These are phyloP conservation scores for Pistacia atlantica DNA, from an alignment of 345 rosid genomes.

Conservation along the genomic window DNA sequence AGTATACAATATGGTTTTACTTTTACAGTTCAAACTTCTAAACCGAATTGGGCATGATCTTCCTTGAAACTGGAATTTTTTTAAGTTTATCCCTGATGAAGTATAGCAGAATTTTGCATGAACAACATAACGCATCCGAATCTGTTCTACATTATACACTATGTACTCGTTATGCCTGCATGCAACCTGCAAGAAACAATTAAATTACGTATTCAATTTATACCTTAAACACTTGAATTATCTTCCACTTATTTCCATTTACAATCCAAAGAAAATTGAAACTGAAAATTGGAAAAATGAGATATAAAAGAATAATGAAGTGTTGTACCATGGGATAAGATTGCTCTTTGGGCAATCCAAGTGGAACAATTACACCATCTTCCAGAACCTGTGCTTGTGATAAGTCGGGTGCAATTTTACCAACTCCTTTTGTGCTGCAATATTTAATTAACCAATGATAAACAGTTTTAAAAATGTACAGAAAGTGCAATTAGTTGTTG, in stretches of 20 bases:
- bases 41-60: neutral
- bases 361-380: slow-evolving; percentile 77
- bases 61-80: neutral
- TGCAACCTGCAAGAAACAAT: slow-evolving; percentile 48
- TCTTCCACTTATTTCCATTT: too few species aligned
- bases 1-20: too few species aligned
- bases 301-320: neutral
- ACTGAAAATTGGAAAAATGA: neutral
- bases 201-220: too few species aligned
- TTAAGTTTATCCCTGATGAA: neutral
- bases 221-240: too few species aligned
- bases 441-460: neutral
- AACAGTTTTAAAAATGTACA: neutral
- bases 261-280: too few species aligned
- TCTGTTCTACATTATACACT: too few species aligned
- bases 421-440: slow-evolving; percentile 79
- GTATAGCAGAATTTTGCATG: too few species aligned
- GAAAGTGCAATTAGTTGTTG: too few species aligned
- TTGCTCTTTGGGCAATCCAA: slow-evolving; percentile 60
- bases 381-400: slow-evolving; percentile 54
- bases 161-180: slow-evolving; percentile 71
- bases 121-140: too few species aligned
- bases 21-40: neutral
- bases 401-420: slow-evolving; percentile 63
- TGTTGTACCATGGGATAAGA: slow-evolving; percentile 28